Conservation (phyloP, 495 filamentous ascomycete species). For the Oidiodendron maius region DNA sequence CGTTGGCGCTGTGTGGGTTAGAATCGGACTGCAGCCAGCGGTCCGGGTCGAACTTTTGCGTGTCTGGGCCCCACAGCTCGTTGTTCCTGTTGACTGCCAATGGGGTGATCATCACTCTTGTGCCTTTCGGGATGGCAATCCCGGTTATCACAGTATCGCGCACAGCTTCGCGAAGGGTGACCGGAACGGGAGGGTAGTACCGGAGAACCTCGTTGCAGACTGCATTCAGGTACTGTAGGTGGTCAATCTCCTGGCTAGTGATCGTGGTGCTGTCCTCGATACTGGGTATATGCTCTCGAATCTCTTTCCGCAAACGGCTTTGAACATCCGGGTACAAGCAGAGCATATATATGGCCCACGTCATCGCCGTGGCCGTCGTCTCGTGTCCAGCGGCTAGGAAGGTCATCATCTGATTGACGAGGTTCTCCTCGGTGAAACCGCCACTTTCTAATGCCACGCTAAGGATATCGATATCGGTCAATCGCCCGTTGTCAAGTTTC, state of each 20-base stretch:
- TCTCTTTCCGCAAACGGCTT: conserved; percentile 40
- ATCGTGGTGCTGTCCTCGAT: conserved; percentile 40
- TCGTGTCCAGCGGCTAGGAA: conserved; percentile 92
- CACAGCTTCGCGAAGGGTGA: conserved; percentile 51
- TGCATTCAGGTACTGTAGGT: conserved; percentile 50
- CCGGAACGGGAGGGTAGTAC: conserved; percentile 32
- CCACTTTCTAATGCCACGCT: conserved; percentile 74
- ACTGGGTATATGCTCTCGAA: conserved; percentile 57
- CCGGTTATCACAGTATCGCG: conserved; percentile 53
- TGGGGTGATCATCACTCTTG: conserved; percentile 40
- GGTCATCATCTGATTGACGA: conserved; percentile 91
- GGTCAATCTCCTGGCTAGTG: conserved; percentile 43
- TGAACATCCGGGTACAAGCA: conserved; percentile 42
- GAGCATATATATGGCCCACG: conserved; percentile 49
- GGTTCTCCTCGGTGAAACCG: conserved; percentile 70
- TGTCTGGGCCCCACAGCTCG: conserved; percentile 52
- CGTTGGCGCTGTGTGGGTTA: conserved; percentile 29
- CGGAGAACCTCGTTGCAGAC: conserved; percentile 35
- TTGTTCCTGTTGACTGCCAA: conserved; percentile 55
- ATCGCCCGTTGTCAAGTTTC: conserved; percentile 47
- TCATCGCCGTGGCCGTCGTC: conserved; percentile 52
- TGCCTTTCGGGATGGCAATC: conserved; percentile 38
- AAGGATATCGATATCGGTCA: conserved; percentile 66
- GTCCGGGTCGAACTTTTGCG: conserved; percentile 52
- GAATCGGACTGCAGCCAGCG: conserved; percentile 46